phyloP scores from a whole-genome alignment of 345 rosid genomes.

The Camelina hispida region DNA sequence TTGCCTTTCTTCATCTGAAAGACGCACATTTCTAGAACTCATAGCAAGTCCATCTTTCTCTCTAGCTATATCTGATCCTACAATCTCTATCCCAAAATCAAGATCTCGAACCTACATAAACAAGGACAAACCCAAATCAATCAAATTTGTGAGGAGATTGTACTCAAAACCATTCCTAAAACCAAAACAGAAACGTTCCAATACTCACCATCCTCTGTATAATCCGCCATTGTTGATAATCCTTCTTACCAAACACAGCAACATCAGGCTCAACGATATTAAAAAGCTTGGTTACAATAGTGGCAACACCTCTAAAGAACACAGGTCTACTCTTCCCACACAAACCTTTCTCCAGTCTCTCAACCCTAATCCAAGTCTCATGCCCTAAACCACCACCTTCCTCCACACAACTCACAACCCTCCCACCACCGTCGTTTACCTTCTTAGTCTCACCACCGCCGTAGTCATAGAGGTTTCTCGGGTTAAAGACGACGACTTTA shows the following conservation, averaged over 20 bases:
- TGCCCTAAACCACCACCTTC: conserved; percentile 63
- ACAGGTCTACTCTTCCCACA: conserved; percentile 94
- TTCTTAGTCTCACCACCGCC: not conserved
- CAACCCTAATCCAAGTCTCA: conserved; percentile 93
- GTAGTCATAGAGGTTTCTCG: conserved; percentile 75
- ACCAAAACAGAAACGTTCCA: not conserved
- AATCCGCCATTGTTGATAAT: conserved; percentile 86
- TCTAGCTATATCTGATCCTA: conserved; percentile 74
- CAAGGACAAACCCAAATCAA: not conserved
- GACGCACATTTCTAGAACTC: conserved; percentile 89
- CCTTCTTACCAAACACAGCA: conserved; percentile 83
- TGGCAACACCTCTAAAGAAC: conserved; percentile 88
- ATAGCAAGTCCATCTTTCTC: conserved; percentile 81
- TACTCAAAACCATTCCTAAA: not conserved
- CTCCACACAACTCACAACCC: conserved; percentile 66
- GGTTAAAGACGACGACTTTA: conserved; percentile 74
- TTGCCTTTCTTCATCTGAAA: conserved; percentile 66
- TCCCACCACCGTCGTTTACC: conserved; percentile 10
- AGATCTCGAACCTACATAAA: conserved; percentile 74
- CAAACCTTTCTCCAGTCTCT: conserved; percentile 83
- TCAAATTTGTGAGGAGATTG: too few relatives aligned
- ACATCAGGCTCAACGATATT: conserved; percentile 89
- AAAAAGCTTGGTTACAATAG: conserved; percentile 80
- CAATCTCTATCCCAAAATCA: conserved; percentile 70
- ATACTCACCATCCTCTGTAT: conserved; percentile 67